A percentile compares a stretch with the other conserved stretches of the same genome.
Conservation (phyloP, 169 alveolate genomes). For the Cyclospora cayetanensis region DNA sequence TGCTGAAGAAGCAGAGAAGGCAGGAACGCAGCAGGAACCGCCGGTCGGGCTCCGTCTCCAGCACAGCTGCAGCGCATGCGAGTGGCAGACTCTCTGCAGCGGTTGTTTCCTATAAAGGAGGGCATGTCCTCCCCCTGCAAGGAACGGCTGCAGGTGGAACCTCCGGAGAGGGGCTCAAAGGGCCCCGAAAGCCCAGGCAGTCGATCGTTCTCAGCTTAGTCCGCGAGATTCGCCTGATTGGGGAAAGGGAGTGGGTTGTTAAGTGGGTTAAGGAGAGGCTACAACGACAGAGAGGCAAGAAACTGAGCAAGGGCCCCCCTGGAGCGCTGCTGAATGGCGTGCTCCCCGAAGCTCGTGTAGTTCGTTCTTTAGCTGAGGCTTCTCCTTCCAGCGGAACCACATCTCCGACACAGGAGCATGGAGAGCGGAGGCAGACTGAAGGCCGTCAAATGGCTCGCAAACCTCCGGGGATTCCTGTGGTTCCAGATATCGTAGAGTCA, state of each 20-base stretch:
- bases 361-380: too few species aligned
- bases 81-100: background rate
- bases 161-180: background rate
- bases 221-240: background rate
- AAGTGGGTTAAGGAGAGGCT: background rate
- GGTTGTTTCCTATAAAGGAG: background rate
- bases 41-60: conserved; percentile 60
- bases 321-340: too few species aligned
- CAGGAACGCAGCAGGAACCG: background rate
- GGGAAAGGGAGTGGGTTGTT: background rate
- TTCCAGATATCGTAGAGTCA: background rate
- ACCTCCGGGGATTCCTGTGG: background rate
- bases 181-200: background rate
- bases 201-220: background rate
- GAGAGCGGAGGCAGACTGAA: background rate
- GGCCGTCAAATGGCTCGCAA: background rate
- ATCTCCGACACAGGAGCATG: background rate
- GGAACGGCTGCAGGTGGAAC: too few species aligned
- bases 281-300: background rate
- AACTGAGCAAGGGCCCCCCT: background rate
- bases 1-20: background rate
- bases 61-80: background rate
- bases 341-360: too few species aligned
- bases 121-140: background rate
- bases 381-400: background rate